Evolutionary conservation across 352 stramenopile species (phyloP), one percentile per base, ranked within the genome.

Genomic region (Aphanomyces astaci): DNA sequence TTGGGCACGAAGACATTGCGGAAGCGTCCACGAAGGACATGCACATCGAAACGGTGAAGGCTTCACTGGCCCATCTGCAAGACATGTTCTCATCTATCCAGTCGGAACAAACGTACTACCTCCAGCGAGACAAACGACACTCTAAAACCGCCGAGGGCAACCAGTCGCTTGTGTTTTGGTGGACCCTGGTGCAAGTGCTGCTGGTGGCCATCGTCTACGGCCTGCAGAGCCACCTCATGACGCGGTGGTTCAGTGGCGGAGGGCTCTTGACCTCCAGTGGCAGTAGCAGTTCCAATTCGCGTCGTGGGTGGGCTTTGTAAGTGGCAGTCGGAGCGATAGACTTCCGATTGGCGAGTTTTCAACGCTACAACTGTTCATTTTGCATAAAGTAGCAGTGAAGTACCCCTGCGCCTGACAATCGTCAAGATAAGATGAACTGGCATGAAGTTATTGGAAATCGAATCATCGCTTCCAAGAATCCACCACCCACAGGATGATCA

Each of bases 191-290:
- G 30, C 81, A 91, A 68, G 78, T 94, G 57, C 46, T 68, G 7
- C 76, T 84, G 40, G 75, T 94, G 40, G 85, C 72, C 15, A 73
- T 85, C 30, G 80, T 94, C 72, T 92, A 94, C 64, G 79, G 77
- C 11, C 77, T 65, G 2, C 85, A 94, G 72, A 87, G 80, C 48
- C 89, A 86, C 64, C 59, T 94, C 32, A 75, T 94, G 51, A 82
- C 91, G 78, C 90, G 92, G 75, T 94, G 83, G 80, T 94, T 94
- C 62, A 89, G 77, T 60, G 81, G 90, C 74, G 77, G 85, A 48
- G 83, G 83, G 24, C 63, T 94, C 36, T 75, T 82, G 49, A 86
- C 82, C 72, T 31, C 56, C n/a, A 28, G 22, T 1, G 28, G 30
- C 17, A 63, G 31, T 39, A 82, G 79, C 24, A 79, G 90, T 63